These are phyloP conservation scores for Starmerella stigmatis DNA, from an alignment of 805 yeast genomes.

Conservation along the genomic window DNA sequence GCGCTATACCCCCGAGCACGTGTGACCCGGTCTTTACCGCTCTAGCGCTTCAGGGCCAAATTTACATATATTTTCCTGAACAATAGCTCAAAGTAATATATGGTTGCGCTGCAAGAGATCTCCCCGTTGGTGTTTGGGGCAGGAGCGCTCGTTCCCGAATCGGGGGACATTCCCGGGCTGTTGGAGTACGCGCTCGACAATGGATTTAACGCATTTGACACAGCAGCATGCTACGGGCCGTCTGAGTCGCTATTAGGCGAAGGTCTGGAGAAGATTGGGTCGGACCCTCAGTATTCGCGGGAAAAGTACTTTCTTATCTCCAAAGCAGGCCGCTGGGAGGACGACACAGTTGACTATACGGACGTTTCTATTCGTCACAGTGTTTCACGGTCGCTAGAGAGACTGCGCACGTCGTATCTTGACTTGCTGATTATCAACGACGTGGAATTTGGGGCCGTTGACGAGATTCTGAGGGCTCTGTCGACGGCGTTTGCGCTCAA, in stretches of 20 bases:
- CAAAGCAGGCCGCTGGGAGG: conserved; percentile 68
- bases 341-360: conserved; percentile 66
- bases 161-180: conserved; percentile 48
- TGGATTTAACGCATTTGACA: conserved; percentile 73
- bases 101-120: neutral
- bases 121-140: conserved; percentile 67
- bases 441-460: conserved; percentile 61
- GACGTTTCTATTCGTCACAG: conserved; percentile 49
- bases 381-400: conserved; percentile 52
- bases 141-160: conserved; percentile 75
- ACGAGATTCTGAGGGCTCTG: conserved; percentile 51
- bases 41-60: too few species aligned
- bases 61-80: too few species aligned
- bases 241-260: conserved; percentile 66
- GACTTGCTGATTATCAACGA: conserved; percentile 84
- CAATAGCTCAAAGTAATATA: neutral
- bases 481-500: conserved; percentile 50
- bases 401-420: conserved; percentile 57
- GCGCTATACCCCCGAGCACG: too few species aligned
- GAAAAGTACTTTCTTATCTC: conserved; percentile 62
- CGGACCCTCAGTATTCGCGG: conserved; percentile 34
- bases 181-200: conserved; percentile 47
- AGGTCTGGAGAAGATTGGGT: conserved; percentile 39
- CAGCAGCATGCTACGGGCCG: conserved; percentile 90
- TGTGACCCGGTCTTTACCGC: too few species aligned